Evolutionary conservation across 108 stramenopile genomes (phyloP), one percentile per base, ranked within the genome.

Genomic region (Parmales sp.): DNA sequence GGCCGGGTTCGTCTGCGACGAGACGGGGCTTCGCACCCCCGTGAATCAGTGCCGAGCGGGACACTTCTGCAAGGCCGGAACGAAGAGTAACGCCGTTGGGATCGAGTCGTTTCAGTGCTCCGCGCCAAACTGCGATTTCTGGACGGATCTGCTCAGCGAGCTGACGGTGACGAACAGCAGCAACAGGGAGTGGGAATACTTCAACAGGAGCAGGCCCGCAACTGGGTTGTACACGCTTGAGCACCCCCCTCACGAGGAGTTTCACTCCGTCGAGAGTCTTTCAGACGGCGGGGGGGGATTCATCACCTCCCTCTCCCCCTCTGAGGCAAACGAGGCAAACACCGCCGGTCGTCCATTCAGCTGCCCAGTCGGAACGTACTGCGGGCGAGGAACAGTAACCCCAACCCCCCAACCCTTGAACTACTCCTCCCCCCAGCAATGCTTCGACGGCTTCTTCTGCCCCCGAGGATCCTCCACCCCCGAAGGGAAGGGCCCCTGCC

Each of bases 371-470:
- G 89, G 89, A 7, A 51, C 49, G 31, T 92, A 79, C 41, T 92
- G 91, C 65, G 46, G 84, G 31, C 39, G 71, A 9, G 90, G 90
- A 3, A 88, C 82, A 25, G 66, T 76, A 36, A 65, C 66, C 25
- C 64, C 37, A 2, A 54, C 51, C 36, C 69, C 82, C 45, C 9
- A 51, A n/a, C 74, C 85, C 5, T 65, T 41, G 1, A 85, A 90
- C 72, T 90, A 83, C 67, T 68, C 73, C 51, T 87, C 88, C 39
- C 91, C 91, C 44, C 91, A 92, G 66, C 65, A 51, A 18, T 92
- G 91, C 68, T 88, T 83, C 51, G 81, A 82, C 54, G 91, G 91
- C 0, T 88, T 84, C 72, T 92, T 90, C 67, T 92, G 91, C 72
- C 86, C 91, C 1, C 66, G 78, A 9, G 89, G 89, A 7, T 85